Base-by-base conservation (phyloP, 805 yeast species). In the Candida ascalaphidarum region DNA sequence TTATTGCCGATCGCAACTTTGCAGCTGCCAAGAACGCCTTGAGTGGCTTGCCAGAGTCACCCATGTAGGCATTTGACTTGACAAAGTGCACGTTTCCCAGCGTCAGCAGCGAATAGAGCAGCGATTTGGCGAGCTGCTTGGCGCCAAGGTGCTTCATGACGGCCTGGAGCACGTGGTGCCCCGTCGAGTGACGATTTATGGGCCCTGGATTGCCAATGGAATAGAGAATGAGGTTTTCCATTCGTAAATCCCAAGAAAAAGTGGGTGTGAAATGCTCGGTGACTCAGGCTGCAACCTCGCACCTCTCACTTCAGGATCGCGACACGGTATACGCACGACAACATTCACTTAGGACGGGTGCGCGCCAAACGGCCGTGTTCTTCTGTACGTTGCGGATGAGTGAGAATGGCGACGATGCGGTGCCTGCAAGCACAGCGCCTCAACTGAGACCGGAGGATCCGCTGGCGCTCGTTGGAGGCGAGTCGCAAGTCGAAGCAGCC, bases 161-260 rank as follows among this genome's bases (percentile, higher is more conserved):
- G 13, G 41, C 32, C 26, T 49, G 44, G 11, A 60, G 42, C 25
- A 46, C 52, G 28, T 46, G 43, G 33, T 61, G 67, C 5, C 68
- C 68, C 3, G 50, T 46, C 2, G 66, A 59, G 31, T 61, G 68
- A n/a, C 68, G 40, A 20, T 44, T 55, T 15, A 48, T 40, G 7
- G 55, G 49, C 1, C 66, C 66, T 3, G 67, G 67, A 34, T 61
- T 61, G 3, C 68, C 67, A 16, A 61, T 43, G 9, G 67, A 48
- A 27, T 50, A 46, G 17, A 51, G 31, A 2, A 50, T 44, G 11
- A 40, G 28, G 13, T 18, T 29, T 24, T n/a, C n/a, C n/a, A n/a
- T n/a, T n/a, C n/a, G n/a, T n/a, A n/a, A n/a, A n/a, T n/a, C n/a
- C n/a, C n/a, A n/a, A n/a, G n/a, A n/a, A n/a, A n/a, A n/a, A n/a